These are phyloP conservation scores for Flueggea neowawraea DNA, from an alignment of 441 rosid species.

Conservation along the genomic window DNA sequence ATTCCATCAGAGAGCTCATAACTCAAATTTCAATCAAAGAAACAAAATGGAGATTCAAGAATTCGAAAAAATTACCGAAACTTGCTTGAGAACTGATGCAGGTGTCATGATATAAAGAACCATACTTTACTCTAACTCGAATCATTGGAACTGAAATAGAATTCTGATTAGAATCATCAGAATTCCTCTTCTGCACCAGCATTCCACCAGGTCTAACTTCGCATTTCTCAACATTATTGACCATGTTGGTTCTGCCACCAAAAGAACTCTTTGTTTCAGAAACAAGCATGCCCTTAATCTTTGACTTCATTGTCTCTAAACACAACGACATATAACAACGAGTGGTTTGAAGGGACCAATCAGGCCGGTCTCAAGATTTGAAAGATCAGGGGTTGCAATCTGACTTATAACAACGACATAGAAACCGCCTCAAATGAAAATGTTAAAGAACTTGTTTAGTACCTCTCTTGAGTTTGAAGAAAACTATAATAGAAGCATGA, in stretches of 20 bases:
- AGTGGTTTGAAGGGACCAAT: too few species aligned
- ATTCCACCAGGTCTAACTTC: slow-evolving; percentile 97
- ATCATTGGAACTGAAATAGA: slow-evolving; percentile 64
- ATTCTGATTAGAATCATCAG: slow-evolving; percentile 47
- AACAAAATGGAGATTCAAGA: not conserved
- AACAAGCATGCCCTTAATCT: slow-evolving; percentile 5
- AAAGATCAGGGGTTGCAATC: not conserved
- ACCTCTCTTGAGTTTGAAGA: not conserved
- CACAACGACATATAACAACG: too few species aligned
- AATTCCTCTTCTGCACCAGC: slow-evolving; percentile 84
- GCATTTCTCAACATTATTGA: slow-evolving; percentile 40
- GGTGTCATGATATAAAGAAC: slow-evolving; percentile 69
- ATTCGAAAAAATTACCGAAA: slow-evolving; percentile 51
- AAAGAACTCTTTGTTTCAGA: slow-evolving; percentile 8
- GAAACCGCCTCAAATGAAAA: not conserved
- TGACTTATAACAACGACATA: not conserved
- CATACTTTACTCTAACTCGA: slow-evolving; percentile 77
- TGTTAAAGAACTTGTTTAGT: not conserved
- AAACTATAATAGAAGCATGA: slow-evolving; percentile 14
- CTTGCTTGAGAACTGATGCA: slow-evolving; percentile 74
- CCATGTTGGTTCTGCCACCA: not conserved
- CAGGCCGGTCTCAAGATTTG: not conserved
- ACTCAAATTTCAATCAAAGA: not conserved
- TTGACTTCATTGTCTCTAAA: slow-evolving; percentile 20
- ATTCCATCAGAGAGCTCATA: not conserved